A percentile compares a stretch with the other conserved stretches of the same genome.
Evolutionary conservation across 305 asterid species (phyloP).

Genomic region (Rubia balearica): DNA sequence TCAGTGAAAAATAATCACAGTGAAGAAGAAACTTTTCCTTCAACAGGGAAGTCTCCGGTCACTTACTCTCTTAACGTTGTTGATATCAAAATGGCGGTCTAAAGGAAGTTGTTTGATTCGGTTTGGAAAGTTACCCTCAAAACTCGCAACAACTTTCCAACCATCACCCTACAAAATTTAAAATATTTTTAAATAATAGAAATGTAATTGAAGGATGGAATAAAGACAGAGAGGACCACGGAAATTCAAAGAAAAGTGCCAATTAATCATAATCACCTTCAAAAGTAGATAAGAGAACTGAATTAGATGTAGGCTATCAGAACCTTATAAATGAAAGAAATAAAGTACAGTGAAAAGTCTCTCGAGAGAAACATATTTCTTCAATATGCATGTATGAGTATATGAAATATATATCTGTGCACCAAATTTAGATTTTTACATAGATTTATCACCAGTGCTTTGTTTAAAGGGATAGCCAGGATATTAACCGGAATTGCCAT

Average conservation of each 20-base stretch:
- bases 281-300: background rate
- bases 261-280: background rate
- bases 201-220: background rate
- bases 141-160: slow-evolving; percentile 94
- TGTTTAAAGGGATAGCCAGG: too few relatives aligned
- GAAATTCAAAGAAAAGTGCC: background rate
- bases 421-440: background rate
- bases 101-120: slow-evolving; percentile 88
- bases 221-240: too few relatives aligned
- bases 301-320: background rate
- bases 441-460: background rate
- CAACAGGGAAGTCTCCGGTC: slow-evolving; percentile 5
- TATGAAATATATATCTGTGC: too few relatives aligned
- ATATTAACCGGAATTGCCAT: background rate
- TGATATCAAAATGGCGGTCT: slow-evolving; percentile 83
- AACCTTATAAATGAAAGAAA: background rate
- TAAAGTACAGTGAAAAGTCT: background rate
- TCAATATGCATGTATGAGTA: too few relatives aligned
- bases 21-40: background rate
- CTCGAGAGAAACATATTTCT: background rate
- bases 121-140: slow-evolving; percentile 91
- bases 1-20: background rate
- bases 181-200: background rate
- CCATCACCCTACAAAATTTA: slow-evolving; percentile 58
- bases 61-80: slow-evolving; percentile 83